These are phyloP conservation scores for Scutellaria barbata DNA, from an alignment of 257 asterid species.

Conservation along the genomic window DNA sequence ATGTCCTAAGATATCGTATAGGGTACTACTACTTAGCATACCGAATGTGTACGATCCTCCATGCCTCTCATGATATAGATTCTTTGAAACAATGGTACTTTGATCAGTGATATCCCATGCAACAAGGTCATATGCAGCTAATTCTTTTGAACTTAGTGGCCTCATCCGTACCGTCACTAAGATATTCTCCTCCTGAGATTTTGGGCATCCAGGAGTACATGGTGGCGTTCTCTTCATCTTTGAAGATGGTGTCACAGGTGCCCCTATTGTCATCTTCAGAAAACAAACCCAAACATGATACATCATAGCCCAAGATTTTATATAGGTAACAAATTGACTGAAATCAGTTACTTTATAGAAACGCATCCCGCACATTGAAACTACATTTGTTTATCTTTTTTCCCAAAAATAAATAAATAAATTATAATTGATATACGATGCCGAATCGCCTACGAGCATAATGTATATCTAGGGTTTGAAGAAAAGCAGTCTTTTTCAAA, in stretches of 20 bases:
- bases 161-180: constrained; percentile 89
- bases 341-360: neutral
- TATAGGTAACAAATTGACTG: neutral
- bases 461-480: neutral
- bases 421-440: neutral
- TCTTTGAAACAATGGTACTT: constrained; percentile 75
- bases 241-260: constrained; percentile 69
- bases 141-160: constrained; percentile 85
- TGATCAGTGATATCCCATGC: constrained; percentile 84
- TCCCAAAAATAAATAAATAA: neutral
- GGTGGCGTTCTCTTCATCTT: constrained; percentile 68
- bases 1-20: neutral
- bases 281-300: neutral
- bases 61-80: constrained; percentile 73
- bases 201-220: constrained; percentile 71
- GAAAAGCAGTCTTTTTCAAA: neutral
- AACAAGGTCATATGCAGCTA: constrained; percentile 80
- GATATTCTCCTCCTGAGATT: constrained; percentile 75
- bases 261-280: constrained; percentile 61
- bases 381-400: constrained; percentile 1
- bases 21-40: constrained; percentile 29
- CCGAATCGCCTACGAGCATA: neutral
- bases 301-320: constrained; percentile 15
- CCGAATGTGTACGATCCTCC: constrained; percentile 76
- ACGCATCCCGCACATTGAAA: constrained; percentile 21